Conservation (phyloP, 495 filamentous ascomycete species). For the Neurospora intermedia region DNA sequence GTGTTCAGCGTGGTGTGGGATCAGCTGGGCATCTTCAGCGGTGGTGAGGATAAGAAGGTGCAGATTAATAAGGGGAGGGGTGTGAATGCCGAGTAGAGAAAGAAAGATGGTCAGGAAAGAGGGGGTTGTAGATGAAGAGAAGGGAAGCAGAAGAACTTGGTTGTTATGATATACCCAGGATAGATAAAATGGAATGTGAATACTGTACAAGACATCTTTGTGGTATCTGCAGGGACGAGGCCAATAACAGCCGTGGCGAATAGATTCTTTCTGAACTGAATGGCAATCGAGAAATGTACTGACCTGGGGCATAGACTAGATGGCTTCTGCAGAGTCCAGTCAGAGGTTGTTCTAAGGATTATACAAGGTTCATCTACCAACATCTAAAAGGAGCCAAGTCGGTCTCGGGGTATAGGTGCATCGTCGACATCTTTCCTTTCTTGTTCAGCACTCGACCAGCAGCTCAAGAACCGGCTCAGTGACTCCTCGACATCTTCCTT, state of each 20-base stretch:
- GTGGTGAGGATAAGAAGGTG: conserved; percentile 81
- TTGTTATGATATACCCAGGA: conserved; percentile 6
- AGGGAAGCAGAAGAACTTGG: conserved; percentile 1
- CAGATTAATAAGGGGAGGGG: conserved; percentile 67
- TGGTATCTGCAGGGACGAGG: neutral
- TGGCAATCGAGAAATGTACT: neutral
- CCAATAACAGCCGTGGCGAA: neutral
- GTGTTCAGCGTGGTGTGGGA: conserved; percentile 91
- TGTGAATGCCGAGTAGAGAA: conserved; percentile 13
- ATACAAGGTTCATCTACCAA: neutral
- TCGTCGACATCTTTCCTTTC: neutral
- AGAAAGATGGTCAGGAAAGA: neutral
- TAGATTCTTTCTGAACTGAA: neutral
- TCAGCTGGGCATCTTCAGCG: conserved; percentile 79
- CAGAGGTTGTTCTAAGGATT: neutral
- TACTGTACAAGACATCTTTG: neutral
- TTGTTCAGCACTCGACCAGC: neutral
- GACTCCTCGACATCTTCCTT: neutral
- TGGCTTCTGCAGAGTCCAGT: neutral
- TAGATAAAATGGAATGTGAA: neutral
- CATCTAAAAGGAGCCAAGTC: neutral
- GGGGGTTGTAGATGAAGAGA: neutral
- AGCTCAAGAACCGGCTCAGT: neutral
- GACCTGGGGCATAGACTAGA: too few relatives aligned
- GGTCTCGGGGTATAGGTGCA: neutral